Percentiles rank a stretch among this genome's conserved stretches.
Evolutionary conservation across 140 eudicot species (phyloP).

Genomic region (Stevia rebaudiana): DNA sequence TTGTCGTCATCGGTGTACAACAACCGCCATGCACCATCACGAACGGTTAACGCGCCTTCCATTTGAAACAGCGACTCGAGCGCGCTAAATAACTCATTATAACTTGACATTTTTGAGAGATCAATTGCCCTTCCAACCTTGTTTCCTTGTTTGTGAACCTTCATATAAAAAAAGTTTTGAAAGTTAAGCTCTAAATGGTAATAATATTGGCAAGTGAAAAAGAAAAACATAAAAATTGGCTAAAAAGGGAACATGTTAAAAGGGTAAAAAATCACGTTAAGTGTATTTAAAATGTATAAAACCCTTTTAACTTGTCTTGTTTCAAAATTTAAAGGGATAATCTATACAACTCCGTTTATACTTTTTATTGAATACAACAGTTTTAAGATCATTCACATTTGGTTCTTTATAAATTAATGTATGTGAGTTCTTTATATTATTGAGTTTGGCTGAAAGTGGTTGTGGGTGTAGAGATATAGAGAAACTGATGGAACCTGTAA

Average conservation of each 20-base stretch:
- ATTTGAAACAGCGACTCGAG: conserved; percentile 74
- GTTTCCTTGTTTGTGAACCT: conserved; percentile 96
- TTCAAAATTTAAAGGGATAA: too few species aligned
- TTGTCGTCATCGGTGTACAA: conserved; percentile 73
- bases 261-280: neutral
- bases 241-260: neutral
- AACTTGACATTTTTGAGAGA: conserved; percentile 60
- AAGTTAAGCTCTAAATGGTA: neutral
- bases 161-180: neutral
- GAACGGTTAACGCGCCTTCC: conserved; percentile 67
- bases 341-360: too few species aligned
- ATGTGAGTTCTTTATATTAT: too few species aligned
- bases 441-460: too few species aligned
- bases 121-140: conserved; percentile 87
- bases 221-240: too few species aligned
- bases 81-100: conserved; percentile 55
- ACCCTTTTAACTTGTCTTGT: too few species aligned
- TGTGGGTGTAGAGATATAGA: too few species aligned
- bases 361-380: too few species aligned
- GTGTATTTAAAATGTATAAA: neutral
- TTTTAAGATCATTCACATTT: too few species aligned
- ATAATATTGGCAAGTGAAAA: too few species aligned
- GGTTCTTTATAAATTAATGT: too few species aligned
- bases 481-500: too few species aligned
- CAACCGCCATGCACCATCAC: conserved; percentile 62